These are phyloP conservation scores for Tuctoria greenei DNA, from an alignment of 176 grass and related monocot species.

Conservation along the genomic window DNA sequence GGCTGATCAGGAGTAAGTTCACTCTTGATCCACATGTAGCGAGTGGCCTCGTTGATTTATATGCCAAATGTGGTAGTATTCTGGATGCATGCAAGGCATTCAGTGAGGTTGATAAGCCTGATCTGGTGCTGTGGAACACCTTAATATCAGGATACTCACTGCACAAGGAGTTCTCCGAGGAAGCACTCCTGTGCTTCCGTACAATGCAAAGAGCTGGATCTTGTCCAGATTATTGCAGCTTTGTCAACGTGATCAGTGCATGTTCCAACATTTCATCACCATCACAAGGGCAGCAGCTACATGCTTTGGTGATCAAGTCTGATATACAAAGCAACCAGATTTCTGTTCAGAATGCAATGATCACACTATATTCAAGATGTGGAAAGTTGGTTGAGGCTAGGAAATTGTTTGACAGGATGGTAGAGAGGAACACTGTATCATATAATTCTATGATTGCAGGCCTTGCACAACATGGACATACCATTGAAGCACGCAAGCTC, in stretches of 20 bases:
- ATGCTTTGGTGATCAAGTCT: conserved; percentile 47
- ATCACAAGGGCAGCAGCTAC: conserved; percentile 48
- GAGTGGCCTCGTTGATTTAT: conserved; percentile 48
- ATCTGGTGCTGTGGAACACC: conserved; percentile 56
- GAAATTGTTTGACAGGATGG: conserved; percentile 47
- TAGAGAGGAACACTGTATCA: conserved; percentile 34
- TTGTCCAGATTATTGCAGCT: conserved; percentile 47
- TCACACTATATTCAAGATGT: conserved; percentile 43
- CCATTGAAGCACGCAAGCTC: conserved; percentile 31
- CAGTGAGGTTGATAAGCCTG: conserved; percentile 34
- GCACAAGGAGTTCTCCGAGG: conserved; percentile 42
- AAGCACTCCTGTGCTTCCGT: conserved; percentile 37
- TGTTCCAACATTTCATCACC: conserved; percentile 45
- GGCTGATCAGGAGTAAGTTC: conserved; percentile 35
- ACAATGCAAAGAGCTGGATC: conserved; percentile 43
- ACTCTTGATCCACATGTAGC: conserved; percentile 31
- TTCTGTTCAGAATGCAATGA: conserved; percentile 43
- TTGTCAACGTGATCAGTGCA: conserved; percentile 47
- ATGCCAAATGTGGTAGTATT: conserved; percentile 37
- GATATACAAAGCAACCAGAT: conserved; percentile 36
- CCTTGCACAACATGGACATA: conserved; percentile 46
- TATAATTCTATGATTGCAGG: conserved; percentile 52
- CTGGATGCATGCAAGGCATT: conserved; percentile 40
- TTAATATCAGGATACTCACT: conserved; percentile 46
- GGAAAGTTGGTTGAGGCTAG: conserved; percentile 39